Evolutionary conservation across 2,329 filamentous ascomycete genomes (phyloP).

Genomic region (Ophiostoma piceae): DNA sequence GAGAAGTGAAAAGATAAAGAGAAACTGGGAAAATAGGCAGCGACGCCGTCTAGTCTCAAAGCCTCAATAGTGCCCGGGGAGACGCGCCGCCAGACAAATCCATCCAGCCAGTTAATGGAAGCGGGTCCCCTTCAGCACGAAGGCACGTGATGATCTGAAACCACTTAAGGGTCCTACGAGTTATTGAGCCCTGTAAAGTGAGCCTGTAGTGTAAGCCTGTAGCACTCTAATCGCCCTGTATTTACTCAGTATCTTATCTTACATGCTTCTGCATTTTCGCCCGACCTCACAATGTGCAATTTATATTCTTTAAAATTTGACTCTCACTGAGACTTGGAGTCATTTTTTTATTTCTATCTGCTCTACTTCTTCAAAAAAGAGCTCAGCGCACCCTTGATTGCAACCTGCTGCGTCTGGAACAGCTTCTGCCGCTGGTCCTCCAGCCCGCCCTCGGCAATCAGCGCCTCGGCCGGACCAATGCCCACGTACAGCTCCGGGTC

Average conservation of each 20-base stretch:
- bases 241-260: no score
- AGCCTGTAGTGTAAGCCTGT: neutral
- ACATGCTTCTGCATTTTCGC: neutral
- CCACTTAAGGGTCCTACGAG: neutral
- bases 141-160: neutral
- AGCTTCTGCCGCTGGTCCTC: conserved; percentile 31
- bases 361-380: conserved; percentile 28
- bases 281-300: neutral
- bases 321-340: neutral
- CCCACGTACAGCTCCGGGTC: conserved; percentile 39
- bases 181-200: no score
- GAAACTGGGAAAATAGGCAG: conserved; percentile 17
- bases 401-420: conserved; percentile 29
- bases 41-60: conserved; percentile 2
- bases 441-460: conserved; percentile 30
- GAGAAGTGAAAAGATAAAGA: neutral
- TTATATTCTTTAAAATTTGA: neutral
- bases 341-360: no score
- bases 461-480: conserved; percentile 32
- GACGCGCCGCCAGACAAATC: conserved; percentile 18
- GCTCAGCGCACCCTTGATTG: conserved; percentile 26
- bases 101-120: neutral
- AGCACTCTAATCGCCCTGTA: neutral
- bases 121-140: neutral
- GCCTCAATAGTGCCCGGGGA: neutral